Evolutionary conservation across 83 land plant species (phyloP).

Genomic region (Thuja plicata): DNA sequence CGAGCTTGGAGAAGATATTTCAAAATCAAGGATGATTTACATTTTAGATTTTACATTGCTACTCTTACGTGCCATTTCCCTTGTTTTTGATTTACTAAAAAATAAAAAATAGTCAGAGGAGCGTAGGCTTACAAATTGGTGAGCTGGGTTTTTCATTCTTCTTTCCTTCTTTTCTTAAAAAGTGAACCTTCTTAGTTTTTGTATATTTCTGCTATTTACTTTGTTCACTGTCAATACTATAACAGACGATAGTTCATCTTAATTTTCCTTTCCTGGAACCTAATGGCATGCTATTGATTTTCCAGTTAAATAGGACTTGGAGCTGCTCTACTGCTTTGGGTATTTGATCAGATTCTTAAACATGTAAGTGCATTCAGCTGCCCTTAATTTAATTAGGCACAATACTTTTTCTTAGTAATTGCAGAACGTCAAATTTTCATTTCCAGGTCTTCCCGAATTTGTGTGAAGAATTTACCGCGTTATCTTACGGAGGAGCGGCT

Average conservation of each 20-base stretch:
- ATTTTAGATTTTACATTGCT: no score
- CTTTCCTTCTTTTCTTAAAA: no score
- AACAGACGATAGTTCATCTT: no score
- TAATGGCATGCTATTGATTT: not conserved
- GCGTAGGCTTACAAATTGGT: no score
- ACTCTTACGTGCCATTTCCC: no score
- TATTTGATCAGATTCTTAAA: not conserved
- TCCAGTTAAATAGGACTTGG: not conserved
- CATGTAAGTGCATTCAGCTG: not conserved
- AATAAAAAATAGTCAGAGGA: no score
- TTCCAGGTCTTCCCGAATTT: conserved; percentile 54
- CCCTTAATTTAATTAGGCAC: not conserved
- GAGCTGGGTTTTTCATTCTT: no score
- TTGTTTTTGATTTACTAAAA: no score
- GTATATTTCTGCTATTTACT: no score
- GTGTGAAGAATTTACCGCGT: conserved; percentile 89
- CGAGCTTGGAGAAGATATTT: not conserved
- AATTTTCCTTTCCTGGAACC: not conserved
- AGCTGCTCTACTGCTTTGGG: not conserved
- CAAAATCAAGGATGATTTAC: no score
- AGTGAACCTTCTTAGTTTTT: no score
- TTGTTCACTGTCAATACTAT: no score
- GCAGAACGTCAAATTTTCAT: not conserved
- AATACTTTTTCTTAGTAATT: not conserved
- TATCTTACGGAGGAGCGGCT: conserved; percentile 82